phyloP scores from a whole-genome alignment of 441 rosid genomes.

The Eutrema salsugineum region DNA sequence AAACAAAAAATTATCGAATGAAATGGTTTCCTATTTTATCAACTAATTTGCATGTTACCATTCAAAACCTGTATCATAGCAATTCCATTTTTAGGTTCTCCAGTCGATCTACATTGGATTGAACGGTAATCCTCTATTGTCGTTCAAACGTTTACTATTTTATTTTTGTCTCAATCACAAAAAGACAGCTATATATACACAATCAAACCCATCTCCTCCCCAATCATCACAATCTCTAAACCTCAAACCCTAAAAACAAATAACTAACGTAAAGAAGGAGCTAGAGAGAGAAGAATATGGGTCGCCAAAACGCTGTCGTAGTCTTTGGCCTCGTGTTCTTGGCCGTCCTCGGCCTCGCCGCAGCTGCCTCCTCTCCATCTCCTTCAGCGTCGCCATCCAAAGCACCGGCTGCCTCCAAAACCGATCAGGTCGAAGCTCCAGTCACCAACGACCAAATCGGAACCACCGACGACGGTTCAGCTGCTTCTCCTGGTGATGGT shows the following conservation, averaged over 20 bases:
- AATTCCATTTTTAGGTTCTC: slow-evolving; percentile 13
- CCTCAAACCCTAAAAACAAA: not conserved
- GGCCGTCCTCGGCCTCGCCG: slow-evolving; percentile 47
- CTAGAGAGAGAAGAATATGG: slow-evolving; percentile 44
- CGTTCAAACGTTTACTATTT: slow-evolving; percentile 19
- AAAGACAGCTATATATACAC: slow-evolving; percentile 14
- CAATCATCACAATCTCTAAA: slow-evolving; percentile 22
- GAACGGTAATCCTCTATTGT: slow-evolving; percentile 22
- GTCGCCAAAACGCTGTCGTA: slow-evolving; percentile 36
- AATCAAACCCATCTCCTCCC: not conserved
- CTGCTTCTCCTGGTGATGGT: slow-evolving; percentile 28
- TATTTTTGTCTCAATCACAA: not conserved
- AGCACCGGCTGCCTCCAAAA: slow-evolving; percentile 18
- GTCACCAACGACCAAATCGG: slow-evolving; percentile 24
- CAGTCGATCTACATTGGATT: slow-evolving; percentile 8
- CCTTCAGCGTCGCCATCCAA: slow-evolving; percentile 27
- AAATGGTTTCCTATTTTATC: not conserved
- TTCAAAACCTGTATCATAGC: not conserved
- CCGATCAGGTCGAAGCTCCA: slow-evolving; percentile 30
- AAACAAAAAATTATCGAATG: no score
- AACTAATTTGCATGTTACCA: not conserved
- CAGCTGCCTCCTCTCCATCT: slow-evolving; percentile 38
- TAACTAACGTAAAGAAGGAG: not conserved
- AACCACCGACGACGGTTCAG: slow-evolving; percentile 29
- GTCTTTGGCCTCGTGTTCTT: slow-evolving; percentile 34